Evolutionary conservation across 2,329 filamentous ascomycete genomes (phyloP), one percentile per base, ranked within the genome.

Genomic region (Colletotrichum tropicicola): DNA sequence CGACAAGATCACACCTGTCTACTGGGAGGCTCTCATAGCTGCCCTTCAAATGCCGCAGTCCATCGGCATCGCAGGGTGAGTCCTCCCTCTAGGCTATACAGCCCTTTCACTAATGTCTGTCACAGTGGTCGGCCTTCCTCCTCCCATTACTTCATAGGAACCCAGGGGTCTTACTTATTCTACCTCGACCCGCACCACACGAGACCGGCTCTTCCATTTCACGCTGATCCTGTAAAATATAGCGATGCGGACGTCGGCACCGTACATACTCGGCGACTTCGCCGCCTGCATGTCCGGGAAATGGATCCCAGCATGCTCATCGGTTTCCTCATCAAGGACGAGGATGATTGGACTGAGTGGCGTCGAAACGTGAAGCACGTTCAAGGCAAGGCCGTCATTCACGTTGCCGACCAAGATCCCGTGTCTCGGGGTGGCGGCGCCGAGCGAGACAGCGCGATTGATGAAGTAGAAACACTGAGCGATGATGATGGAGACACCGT

Each of bases 291-390:
- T 70, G 86, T 99, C 51, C 89, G 89, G 64, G 94, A 98, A 73
- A 96, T 99, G 92, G 96, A 99, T 72, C 96, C 96, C 0, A 98
- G 94, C 73, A 99, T 99, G 96, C 81, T 99, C 43, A 92, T 99
- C 69, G 95, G 93, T 5, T 98, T 98, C 73, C 80, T 99, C 35
- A 94, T 99, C 67, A 87, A 85, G 41, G 88, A 92, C 62, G 90
- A 95, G 70, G 85, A 90, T 44, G 96, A 99, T 70, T 98, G 95
- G 91, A 80, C 85, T 39, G 86, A 88, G 56, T 98, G 94, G 94
- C 91, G 92, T 73, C 83, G 87, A 63, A 86, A 88, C n/a, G 85
- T 97, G 3, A 88, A 88, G 70, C 87, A 91, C 70, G 89, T 92
- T 8, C 89, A 92, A 70, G 92, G 92, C 21, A 98, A 97, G 76